Evolutionary conservation across 202 grass and related monocot species (phyloP).

Genomic region (Schoenoplectus triqueter): DNA sequence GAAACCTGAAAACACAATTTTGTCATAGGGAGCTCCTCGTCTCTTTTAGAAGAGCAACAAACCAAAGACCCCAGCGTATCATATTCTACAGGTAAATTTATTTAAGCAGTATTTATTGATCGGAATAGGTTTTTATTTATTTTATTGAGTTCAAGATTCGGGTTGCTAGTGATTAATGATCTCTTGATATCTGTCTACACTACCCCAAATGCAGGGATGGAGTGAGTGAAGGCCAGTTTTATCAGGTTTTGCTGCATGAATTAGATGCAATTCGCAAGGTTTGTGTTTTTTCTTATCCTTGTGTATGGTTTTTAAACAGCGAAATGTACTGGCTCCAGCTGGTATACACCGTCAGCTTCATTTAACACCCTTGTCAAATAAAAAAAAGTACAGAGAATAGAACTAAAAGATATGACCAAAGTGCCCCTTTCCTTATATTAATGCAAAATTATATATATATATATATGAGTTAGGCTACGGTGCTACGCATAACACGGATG

Average conservation of each 20-base stretch:
- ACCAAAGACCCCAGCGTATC: conserved; percentile 68
- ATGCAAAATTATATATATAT: background rate
- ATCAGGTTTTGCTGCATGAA: conserved; percentile 83
- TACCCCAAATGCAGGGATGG: conserved; percentile 60
- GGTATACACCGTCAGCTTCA: conserved; percentile 1
- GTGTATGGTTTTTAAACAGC: background rate
- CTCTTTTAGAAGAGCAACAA: conserved; percentile 73
- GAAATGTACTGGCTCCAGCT: background rate
- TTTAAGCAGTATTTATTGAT: background rate
- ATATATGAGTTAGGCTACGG: no score
- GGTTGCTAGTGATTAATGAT: background rate
- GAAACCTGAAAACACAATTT: background rate
- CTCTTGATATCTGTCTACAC: conserved; percentile 1
- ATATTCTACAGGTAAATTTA: conserved; percentile 81
- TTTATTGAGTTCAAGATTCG: conserved; percentile 3
- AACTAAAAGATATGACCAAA: background rate
- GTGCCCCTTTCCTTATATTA: background rate
- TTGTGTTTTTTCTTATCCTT: background rate
- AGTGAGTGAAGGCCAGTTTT: conserved; percentile 93
- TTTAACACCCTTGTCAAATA: background rate
- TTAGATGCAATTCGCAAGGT: conserved; percentile 85
- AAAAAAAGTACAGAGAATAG: background rate
- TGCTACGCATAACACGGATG: no score
- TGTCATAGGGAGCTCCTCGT: conserved; percentile 69
- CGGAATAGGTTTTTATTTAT: background rate